Evolutionary conservation across 305 asterid genomes (phyloP), one percentile per base, ranked within the genome.

Genomic region (Lippia alba): DNA sequence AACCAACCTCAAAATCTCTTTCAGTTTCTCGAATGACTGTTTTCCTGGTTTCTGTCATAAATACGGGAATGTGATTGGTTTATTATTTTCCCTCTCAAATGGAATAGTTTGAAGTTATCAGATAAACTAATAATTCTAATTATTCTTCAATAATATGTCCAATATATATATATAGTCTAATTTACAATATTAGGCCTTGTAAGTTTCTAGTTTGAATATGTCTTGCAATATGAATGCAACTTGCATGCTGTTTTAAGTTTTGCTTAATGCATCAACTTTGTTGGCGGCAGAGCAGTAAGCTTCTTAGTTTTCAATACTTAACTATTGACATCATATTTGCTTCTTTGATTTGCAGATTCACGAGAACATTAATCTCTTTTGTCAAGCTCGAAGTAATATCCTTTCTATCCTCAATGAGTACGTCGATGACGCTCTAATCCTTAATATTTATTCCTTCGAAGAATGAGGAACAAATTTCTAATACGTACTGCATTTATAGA

Each of bases 341-440:
- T 64, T 39, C 40, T 59, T 58, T 66, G 67, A 19, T 20, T 11
- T 85, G 95, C 90, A 91, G 97, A 68, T 89, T 54, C 82, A 83
- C 4, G 98, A 91, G 72, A 93, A 93, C 84, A 56, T 87, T 82
- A 69, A 55, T 76, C 94, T 91, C 77, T 80, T 93, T 67, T 64
- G 82, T 76, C 96, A 91, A 76, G 87, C 94, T 80, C 95, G 89
- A 71, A 76, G 65, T 57, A 93, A 85, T 77, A 86, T 91, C 72
- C 69, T 81, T 62, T 74, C 86, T 12, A 60, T 93, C 80, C 68
- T 91, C 69, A 87, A 89, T 62, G 92, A 89, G 98, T 93, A 89
- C 2, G 96, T 81, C 34, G 48, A 17, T 9, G 33, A 49, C 30
- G 59, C 45, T 44, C 12, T 46, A 1, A 56, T 17, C 48, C 66